Evolutionary conservation across 1,284 basidiomycete genomes (phyloP).

Genomic region (Limonomyces culmigenus): DNA sequence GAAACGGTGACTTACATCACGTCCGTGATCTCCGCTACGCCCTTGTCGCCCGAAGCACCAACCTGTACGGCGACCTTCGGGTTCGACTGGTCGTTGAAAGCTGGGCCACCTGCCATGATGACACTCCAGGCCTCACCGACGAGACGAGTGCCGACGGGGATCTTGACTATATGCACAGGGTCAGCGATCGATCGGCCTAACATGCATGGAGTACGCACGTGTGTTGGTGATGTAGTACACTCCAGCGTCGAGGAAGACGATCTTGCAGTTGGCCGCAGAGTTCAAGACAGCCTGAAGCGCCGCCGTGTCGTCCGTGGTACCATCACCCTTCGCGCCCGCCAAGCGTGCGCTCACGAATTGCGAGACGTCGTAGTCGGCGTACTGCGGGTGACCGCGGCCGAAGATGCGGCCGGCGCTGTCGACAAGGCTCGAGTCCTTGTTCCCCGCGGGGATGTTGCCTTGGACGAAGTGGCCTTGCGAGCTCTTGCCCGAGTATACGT

Average conservation of each 20-base stretch:
- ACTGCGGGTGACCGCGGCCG: slow-evolving; percentile 51
- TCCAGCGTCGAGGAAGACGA: background rate
- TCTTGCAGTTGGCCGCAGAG: background rate
- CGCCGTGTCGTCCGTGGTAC: slow-evolving; percentile 56
- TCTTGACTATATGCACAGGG: slow-evolving; percentile 26
- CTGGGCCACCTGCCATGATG: slow-evolving; percentile 46
- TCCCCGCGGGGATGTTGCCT: slow-evolving; percentile 25
- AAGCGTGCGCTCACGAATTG: slow-evolving; percentile 58
- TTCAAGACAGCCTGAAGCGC: slow-evolving; percentile 39
- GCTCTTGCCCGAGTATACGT: slow-evolving; percentile 37
- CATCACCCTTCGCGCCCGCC: slow-evolving; percentile 59
- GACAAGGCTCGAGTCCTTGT: slow-evolving; percentile 37
- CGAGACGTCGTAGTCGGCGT: slow-evolving; percentile 36
- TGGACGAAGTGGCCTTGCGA: slow-evolving; percentile 28
- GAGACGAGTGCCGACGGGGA: slow-evolving; percentile 54
- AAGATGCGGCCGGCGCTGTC: slow-evolving; percentile 44
- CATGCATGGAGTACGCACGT: no score
- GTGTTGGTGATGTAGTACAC: no score
- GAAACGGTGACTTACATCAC: no score
- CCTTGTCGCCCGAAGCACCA: slow-evolving; percentile 25
- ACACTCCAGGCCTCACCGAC: slow-evolving; percentile 67
- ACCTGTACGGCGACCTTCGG: slow-evolving; percentile 45
- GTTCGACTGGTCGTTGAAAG: slow-evolving; percentile 35
- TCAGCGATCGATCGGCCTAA: no score
- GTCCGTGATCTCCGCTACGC: background rate